These are phyloP conservation scores for Triadica sebifera DNA, from an alignment of 345 rosid species.

Conservation along the genomic window DNA sequence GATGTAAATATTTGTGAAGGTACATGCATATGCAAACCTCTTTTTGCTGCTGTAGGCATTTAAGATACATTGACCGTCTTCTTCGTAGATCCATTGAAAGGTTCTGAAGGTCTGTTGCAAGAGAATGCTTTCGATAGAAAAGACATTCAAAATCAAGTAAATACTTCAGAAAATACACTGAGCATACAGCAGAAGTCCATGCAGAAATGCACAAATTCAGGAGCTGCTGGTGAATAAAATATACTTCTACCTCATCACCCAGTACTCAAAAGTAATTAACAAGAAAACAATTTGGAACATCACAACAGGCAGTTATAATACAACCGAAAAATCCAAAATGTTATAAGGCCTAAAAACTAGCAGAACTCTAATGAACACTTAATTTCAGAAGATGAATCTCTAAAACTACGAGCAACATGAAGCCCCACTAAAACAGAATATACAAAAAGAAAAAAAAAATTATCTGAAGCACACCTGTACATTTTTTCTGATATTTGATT, in stretches of 20 bases:
- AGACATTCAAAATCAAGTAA: constrained; percentile 1
- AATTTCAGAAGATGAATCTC: not conserved
- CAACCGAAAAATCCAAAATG: not conserved
- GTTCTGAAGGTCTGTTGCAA: constrained; percentile 86
- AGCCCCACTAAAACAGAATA: not conserved
- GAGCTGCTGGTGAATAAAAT: not conserved
- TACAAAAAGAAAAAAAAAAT: not conserved
- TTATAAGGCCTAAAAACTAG: not conserved
- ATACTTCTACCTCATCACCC: not conserved
- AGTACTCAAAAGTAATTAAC: not conserved
- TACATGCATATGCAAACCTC: constrained; percentile 46
- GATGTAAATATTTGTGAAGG: not conserved
- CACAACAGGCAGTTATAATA: not conserved
- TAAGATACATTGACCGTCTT: constrained; percentile 86
- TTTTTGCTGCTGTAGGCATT: constrained; percentile 80
- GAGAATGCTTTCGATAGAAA: constrained; percentile 49
- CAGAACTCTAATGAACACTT: not conserved
- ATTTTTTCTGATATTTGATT: constrained; percentile 87
- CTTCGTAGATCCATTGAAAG: constrained; percentile 90
- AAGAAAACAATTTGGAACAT: not conserved
- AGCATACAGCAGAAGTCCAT: not conserved
- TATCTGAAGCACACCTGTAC: constrained; percentile 60
- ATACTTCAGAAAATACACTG: not conserved
- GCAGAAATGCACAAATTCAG: not conserved
- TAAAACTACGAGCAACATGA: not conserved